Percentiles rank a stretch among this genome's conserved stretches.
phyloP scores from a whole-genome alignment of 129 eudicot species.

The Flaveria ramosissima region DNA sequence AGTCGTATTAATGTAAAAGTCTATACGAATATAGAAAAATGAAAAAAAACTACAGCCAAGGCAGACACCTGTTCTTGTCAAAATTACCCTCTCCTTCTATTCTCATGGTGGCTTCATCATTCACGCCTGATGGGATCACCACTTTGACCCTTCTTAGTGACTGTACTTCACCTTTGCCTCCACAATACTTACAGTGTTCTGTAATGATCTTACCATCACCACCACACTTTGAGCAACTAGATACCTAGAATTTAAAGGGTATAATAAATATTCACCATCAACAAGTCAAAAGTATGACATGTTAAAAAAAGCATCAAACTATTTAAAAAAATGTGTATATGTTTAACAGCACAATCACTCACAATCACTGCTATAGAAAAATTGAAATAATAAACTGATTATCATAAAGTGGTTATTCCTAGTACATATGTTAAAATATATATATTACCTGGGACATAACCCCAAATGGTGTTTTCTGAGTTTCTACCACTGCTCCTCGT shows the following conservation, averaged over 20 bases:
- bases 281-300: background rate
- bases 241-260: constrained; percentile 45
- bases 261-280: background rate
- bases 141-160: constrained; percentile 54
- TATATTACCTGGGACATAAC: constrained; percentile 77
- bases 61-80: constrained; percentile 58
- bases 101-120: constrained; percentile 71
- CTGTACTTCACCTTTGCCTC: constrained; percentile 62
- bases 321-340: background rate
- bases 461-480: constrained; percentile 86
- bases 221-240: constrained; percentile 73
- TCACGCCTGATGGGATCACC: constrained; percentile 78
- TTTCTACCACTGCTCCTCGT: constrained; percentile 63
- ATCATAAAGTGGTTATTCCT: background rate
- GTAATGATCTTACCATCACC: constrained; percentile 80
- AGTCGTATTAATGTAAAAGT: constrained; percentile 10
- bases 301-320: background rate
- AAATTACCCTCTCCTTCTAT: constrained; percentile 78
- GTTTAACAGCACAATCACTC: background rate
- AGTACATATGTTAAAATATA: background rate
- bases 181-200: constrained; percentile 61
- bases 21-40: background rate
- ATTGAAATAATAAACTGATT: background rate
- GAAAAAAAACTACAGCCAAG: background rate
- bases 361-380: background rate